phyloP scores from a whole-genome alignment of 495 filamentous ascomycete genomes.

The Lentithecium fluviatile region DNA sequence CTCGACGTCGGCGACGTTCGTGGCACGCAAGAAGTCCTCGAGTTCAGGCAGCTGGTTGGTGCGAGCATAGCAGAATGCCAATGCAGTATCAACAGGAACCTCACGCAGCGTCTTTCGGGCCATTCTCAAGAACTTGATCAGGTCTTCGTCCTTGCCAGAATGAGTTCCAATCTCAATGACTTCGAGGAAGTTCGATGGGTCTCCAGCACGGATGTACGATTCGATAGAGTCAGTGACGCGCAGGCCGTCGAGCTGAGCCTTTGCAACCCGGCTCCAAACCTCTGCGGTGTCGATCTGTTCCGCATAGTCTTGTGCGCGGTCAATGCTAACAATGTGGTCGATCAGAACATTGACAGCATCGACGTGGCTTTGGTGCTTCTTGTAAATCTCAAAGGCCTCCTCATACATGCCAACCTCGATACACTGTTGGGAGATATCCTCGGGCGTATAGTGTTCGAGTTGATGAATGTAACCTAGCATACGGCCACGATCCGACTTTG shows the following conservation, averaged over 20 bases:
- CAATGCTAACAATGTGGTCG: conserved; percentile 97
- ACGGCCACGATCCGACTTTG: conserved; percentile 91
- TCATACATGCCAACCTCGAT: conserved; percentile 92
- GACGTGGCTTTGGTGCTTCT: conserved; percentile 88
- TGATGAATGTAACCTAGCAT: conserved; percentile 97
- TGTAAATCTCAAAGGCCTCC: conserved; percentile 98
- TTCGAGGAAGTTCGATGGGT: conserved; percentile 89
- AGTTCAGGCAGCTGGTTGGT: conserved; percentile 89
- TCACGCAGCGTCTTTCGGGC: conserved; percentile 94
- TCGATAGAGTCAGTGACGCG: conserved; percentile 91
- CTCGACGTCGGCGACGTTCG: conserved; percentile 93
- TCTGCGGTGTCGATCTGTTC: conserved; percentile 93
- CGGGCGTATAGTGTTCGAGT: conserved; percentile 81
- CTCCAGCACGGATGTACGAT: conserved; percentile 92
- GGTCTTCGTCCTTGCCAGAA: conserved; percentile 96
- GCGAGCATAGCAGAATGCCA: conserved; percentile 91
- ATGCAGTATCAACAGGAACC: conserved; percentile 85
- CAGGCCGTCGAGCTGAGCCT: conserved; percentile 95
- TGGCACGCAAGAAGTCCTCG: conserved; percentile 91
- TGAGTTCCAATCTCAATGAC: conserved; percentile 96
- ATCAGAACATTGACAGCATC: conserved; percentile 90
- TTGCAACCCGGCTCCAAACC: conserved; percentile 99
- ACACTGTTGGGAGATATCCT: conserved; percentile 90
- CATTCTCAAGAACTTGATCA: conserved; percentile 97
- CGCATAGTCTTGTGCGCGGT: conserved; percentile 93